A percentile compares a stretch with the other conserved stretches of the same genome.
These are phyloP conservation scores for Peronospora farinosa DNA, from an alignment of 352 stramenopile species.

Conservation along the genomic window DNA sequence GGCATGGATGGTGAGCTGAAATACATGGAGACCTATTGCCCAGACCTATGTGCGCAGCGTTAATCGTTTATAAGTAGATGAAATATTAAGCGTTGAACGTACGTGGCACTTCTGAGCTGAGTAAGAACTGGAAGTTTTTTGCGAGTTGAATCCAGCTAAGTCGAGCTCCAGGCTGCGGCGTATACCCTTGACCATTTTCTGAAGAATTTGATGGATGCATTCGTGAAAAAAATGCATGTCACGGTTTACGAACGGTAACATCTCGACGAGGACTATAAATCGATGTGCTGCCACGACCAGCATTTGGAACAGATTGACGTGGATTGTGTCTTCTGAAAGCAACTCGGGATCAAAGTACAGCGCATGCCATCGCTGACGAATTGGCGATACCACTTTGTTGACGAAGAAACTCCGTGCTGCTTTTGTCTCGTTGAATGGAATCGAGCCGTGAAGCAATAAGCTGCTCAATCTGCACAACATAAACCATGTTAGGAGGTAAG, in stretches of 20 bases:
- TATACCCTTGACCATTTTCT: constrained; percentile 45
- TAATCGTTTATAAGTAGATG: background rate
- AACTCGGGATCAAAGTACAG: constrained; percentile 52
- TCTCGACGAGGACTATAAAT: constrained; percentile 46
- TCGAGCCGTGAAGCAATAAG: constrained; percentile 35
- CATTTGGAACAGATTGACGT: constrained; percentile 62
- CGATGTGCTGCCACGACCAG: constrained; percentile 39
- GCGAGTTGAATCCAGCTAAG: background rate
- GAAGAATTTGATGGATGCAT: constrained; percentile 31
- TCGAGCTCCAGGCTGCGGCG: constrained; percentile 26
- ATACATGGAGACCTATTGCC: constrained; percentile 36
- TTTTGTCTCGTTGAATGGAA: constrained; percentile 59
- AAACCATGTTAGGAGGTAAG: constrained; percentile 9
- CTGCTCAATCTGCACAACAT: constrained; percentile 24
- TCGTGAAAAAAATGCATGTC: constrained; percentile 39
- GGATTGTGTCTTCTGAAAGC: constrained; percentile 35
- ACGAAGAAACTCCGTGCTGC: constrained; percentile 46
- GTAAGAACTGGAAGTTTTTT: background rate
- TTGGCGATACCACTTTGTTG: constrained; percentile 51
- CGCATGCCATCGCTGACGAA: constrained; percentile 64
- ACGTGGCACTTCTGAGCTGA: constrained; percentile 22
- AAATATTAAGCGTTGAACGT: background rate
- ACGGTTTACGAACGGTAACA: constrained; percentile 46
- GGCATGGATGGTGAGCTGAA: constrained; percentile 28
- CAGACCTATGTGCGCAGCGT: constrained; percentile 28